phyloP scores from a whole-genome alignment of 805 yeast genomes.

The Starmerella powellii region DNA sequence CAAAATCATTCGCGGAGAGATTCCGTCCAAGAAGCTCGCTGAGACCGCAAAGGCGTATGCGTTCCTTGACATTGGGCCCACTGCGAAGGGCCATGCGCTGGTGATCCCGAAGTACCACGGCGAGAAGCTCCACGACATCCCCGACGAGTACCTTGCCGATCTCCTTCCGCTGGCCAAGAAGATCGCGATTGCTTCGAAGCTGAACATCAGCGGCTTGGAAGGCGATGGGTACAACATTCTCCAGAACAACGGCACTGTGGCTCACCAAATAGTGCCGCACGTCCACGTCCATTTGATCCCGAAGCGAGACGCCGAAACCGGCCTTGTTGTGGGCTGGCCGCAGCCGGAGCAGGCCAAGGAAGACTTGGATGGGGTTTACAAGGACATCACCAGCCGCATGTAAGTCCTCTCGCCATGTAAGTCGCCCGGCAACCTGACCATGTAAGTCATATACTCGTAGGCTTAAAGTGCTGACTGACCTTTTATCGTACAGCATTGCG shows the following conservation, averaged over 20 bases:
- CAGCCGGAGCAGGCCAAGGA: slow-evolving; percentile 63
- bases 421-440: not conserved
- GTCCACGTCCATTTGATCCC: slow-evolving; percentile 97
- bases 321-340: slow-evolving; percentile 93
- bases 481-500: too few relatives aligned
- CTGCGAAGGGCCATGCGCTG: slow-evolving; percentile 75
- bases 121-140: slow-evolving; percentile 79
- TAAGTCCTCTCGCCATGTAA: slow-evolving; percentile 12
- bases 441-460: not conserved
- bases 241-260: slow-evolving; percentile 89
- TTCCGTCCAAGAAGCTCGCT: slow-evolving; percentile 79
- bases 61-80: slow-evolving; percentile 88
- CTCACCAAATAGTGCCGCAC: slow-evolving; percentile 91
- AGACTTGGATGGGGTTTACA: slow-evolving; percentile 49
- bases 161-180: slow-evolving; percentile 80
- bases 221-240: slow-evolving; percentile 71
- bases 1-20: slow-evolving; percentile 88
- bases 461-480: too few relatives aligned
- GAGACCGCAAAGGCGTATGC: slow-evolving; percentile 75
- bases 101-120: slow-evolving; percentile 92
- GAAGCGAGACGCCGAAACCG: slow-evolving; percentile 58
- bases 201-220: slow-evolving; percentile 42
- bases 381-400: slow-evolving; percentile 33
- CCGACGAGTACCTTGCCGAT: slow-evolving; percentile 82
- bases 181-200: slow-evolving; percentile 57